Conservation (phyloP, 352 stramenopile genomes). For the Halophytophthora batemanensis region DNA sequence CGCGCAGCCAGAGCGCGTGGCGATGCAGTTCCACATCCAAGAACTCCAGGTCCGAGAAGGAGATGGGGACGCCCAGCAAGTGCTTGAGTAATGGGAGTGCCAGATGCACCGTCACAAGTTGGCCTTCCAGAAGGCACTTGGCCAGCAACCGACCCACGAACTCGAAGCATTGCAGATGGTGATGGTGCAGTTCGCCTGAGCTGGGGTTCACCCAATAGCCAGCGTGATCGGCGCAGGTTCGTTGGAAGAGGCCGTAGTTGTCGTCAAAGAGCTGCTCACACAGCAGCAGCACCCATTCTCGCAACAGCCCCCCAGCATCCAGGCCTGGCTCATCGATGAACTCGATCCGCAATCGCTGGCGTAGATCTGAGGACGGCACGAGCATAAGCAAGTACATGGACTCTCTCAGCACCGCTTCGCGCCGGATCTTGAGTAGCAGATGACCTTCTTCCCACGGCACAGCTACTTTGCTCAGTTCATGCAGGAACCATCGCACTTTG, state of each 20-base stretch:
- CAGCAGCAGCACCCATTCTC: constrained; percentile 76
- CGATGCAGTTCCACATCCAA: constrained; percentile 74
- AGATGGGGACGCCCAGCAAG: constrained; percentile 74
- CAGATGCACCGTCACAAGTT: constrained; percentile 75
- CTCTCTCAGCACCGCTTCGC: constrained; percentile 68
- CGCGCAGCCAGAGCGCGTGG: constrained; percentile 59
- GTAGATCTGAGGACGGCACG: constrained; percentile 61
- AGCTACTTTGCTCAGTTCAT: constrained; percentile 73
- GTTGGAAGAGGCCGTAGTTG: constrained; percentile 67
- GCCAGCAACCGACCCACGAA: constrained; percentile 75
- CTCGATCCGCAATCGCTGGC: constrained; percentile 75
- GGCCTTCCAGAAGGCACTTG: constrained; percentile 74
- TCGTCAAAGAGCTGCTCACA: constrained; percentile 81
- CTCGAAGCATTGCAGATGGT: constrained; percentile 75
- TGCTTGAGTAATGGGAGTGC: constrained; percentile 82
- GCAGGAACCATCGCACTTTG: constrained; percentile 79
- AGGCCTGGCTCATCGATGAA: constrained; percentile 80
- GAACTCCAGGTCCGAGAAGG: constrained; percentile 79
- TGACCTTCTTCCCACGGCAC: constrained; percentile 79
- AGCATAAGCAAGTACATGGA: constrained; percentile 85
- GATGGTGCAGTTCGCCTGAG: constrained; percentile 55
- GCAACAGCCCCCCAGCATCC: constrained; percentile 70
- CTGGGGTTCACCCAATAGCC: constrained; percentile 86
- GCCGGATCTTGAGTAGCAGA: constrained; percentile 73
- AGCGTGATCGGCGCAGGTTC: constrained; percentile 69